Conservation (phyloP, 768 basidiomycete species). For the Filobasidium floriforme region DNA sequence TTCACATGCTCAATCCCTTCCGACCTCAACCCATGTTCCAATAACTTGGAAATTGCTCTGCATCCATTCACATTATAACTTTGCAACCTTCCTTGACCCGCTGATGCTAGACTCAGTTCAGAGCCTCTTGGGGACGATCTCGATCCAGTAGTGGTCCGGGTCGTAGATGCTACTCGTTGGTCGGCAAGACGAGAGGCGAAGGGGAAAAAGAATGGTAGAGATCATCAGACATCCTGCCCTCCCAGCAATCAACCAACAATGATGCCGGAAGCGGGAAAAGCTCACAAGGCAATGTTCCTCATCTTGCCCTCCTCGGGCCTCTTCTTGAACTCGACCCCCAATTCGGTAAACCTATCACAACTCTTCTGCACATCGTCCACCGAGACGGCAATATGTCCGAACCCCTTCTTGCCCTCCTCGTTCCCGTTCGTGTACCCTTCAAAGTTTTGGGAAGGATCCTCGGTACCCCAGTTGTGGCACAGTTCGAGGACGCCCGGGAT, state of each 20-base stretch:
- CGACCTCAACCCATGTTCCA: too few species aligned
- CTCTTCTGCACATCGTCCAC: constrained; percentile 76
- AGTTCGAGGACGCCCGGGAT: constrained; percentile 81
- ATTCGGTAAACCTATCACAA: constrained; percentile 70
- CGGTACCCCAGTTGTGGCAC: constrained; percentile 85
- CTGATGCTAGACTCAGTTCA: not conserved
- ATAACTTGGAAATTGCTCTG: too few species aligned
- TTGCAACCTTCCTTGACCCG: too few species aligned
- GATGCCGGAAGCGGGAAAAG: constrained; percentile 7
- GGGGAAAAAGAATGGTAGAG: not conserved
- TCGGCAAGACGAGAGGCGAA: not conserved
- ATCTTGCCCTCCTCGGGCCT: constrained; percentile 75
- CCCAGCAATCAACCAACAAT: constrained; percentile 27
- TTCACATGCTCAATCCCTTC: too few species aligned
- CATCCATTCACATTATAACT: too few species aligned
- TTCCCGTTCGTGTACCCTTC: constrained; percentile 81
- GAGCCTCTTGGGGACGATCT: constrained; percentile 35
- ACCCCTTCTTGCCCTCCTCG: constrained; percentile 64
- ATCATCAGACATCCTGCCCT: not conserved
- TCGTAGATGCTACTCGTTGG: constrained; percentile 30
- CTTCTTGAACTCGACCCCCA: constrained; percentile 82
- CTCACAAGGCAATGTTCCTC: constrained; percentile 46
- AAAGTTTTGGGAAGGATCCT: constrained; percentile 61
- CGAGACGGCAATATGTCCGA: constrained; percentile 82
- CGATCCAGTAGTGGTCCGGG: constrained; percentile 44